Base-by-base conservation (phyloP, 805 yeast genomes). In the Torulaspora franciscae region DNA sequence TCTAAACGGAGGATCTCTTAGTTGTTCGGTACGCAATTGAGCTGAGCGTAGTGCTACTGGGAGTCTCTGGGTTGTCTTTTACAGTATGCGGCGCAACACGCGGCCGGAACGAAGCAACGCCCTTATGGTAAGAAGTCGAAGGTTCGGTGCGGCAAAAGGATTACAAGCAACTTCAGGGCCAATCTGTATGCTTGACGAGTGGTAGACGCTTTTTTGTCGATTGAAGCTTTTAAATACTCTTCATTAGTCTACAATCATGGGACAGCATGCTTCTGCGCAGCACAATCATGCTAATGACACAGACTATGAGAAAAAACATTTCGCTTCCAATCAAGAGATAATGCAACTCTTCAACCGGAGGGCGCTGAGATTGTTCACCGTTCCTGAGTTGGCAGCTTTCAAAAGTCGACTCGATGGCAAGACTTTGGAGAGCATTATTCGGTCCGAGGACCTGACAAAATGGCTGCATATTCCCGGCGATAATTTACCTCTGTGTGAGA, bases 381-480 rank as follows among this genome's bases (percentile, higher is more conserved):
- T 50, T 3, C 40, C 58, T 6, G 67, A 62, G 47, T 29, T 59
- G 13, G 37, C 58, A 2, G 47, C 60, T 4, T 60, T 54, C 36
- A 51, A 53, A 26, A 52, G 51, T 23, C 50, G 59, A 46, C 38
- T 59, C 19, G 32, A 39, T 1, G 63, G 58, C 17, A 57, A 51
- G 43, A 51, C 54, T 10, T 45, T 58, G 11, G 40, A 58, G 26
- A 57, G 51, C n/a, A 24, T 44, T 5, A 57, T 73, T 5, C 44
- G 55, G 2, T 56, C 56, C 27, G 45, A 44, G 3, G 61, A 63
- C 14, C 43, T 75, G 22, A 52, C 57, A 7, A 32, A 56, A 10
- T 37, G 71, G 58, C 54, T 77, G 13, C 58, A 59, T 11, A 45
- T 76, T 2, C 75, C 76, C 1, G 58, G 51, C 1, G 58, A 65